These are phyloP conservation scores for Xerophyta viscosa DNA, from an alignment of 106 monocot species.

Conservation along the genomic window DNA sequence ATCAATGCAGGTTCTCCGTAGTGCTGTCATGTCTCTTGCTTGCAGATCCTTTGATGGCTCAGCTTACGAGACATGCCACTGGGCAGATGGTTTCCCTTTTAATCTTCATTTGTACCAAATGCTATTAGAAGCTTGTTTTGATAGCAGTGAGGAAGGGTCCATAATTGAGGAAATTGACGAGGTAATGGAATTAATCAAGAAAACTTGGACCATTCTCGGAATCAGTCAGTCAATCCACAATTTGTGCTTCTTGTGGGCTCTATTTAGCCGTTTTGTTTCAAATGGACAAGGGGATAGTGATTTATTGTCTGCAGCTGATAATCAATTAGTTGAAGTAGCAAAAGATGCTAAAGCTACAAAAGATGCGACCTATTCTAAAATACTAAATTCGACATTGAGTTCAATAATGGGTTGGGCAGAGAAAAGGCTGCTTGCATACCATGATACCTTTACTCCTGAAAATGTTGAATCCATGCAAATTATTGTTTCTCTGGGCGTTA, in stretches of 20 bases:
- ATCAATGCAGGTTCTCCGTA: slow-evolving; percentile 83
- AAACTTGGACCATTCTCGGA: slow-evolving; percentile 89
- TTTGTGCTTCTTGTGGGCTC: slow-evolving; percentile 71
- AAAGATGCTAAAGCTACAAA: slow-evolving; percentile 83
- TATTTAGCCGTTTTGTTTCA: slow-evolving; percentile 62
- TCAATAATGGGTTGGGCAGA: slow-evolving; percentile 94
- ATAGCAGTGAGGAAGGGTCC: slow-evolving; percentile 66
- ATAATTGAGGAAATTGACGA: slow-evolving; percentile 90
- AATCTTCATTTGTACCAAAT: slow-evolving; percentile 82
- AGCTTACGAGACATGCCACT: slow-evolving; percentile 61
- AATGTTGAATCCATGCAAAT: slow-evolving; percentile 83
- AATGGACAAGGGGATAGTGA: slow-evolving; percentile 67
- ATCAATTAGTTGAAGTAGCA: slow-evolving; percentile 71
- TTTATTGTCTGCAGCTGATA: slow-evolving; percentile 78
- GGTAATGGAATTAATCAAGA: slow-evolving; percentile 81
- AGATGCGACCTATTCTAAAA: slow-evolving; percentile 72
- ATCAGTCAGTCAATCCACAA: slow-evolving; percentile 79
- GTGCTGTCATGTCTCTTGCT: slow-evolving; percentile 70
- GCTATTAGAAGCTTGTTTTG: slow-evolving; percentile 80
- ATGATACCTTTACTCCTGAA: slow-evolving; percentile 68
- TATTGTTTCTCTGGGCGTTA: slow-evolving; percentile 81
- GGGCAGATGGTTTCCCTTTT: slow-evolving; percentile 91
- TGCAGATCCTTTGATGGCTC: slow-evolving; percentile 59
- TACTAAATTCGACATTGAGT: slow-evolving; percentile 74
- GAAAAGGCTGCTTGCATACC: slow-evolving; percentile 89